Conservation (phyloP, 2,329 filamentous ascomycete genomes). For the Penicillium sp. region DNA sequence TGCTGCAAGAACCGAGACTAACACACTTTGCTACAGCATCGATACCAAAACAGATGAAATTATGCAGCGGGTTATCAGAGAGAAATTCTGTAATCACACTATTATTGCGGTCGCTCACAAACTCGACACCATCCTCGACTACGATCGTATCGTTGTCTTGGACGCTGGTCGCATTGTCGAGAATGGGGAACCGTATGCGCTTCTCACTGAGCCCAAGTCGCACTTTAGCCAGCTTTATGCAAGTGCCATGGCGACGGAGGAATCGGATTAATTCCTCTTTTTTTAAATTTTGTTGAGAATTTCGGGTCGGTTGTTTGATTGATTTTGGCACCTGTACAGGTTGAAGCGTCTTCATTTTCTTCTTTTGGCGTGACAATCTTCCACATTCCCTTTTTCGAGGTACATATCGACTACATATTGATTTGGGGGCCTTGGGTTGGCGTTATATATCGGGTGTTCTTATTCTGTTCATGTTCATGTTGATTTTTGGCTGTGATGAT, state of each 20-base stretch:
- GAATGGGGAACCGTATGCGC: slow-evolving; percentile 28
- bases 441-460: slow-evolving; percentile 6
- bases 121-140: slow-evolving; percentile 40
- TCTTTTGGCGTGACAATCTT: slow-evolving; percentile 7
- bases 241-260: slow-evolving; percentile 18
- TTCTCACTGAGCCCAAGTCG: slow-evolving; percentile 31
- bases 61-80: slow-evolving; percentile 50
- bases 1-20: slow-evolving; percentile 8
- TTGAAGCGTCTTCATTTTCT: slow-evolving; percentile 7
- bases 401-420: slow-evolving; percentile 19
- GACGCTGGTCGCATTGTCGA: slow-evolving; percentile 32
- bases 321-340: slow-evolving; percentile 13
- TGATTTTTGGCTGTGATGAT: slow-evolving; percentile 4
- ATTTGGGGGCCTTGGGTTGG: background rate
- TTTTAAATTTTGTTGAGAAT: background rate
- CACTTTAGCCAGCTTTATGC: slow-evolving; percentile 32
- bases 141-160: slow-evolving; percentile 32
- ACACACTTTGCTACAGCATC: slow-evolving; percentile 34
- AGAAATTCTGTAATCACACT: slow-evolving; percentile 49
- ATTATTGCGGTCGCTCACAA: slow-evolving; percentile 53
- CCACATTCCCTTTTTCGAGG: slow-evolving; percentile 7
- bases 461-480: background rate
- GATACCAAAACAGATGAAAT: slow-evolving; percentile 50
- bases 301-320: background rate
- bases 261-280: slow-evolving; percentile 10